Evolutionary conservation across 1,284 basidiomycete species (phyloP).

Genomic region (Apiotrichum gracile): DNA sequence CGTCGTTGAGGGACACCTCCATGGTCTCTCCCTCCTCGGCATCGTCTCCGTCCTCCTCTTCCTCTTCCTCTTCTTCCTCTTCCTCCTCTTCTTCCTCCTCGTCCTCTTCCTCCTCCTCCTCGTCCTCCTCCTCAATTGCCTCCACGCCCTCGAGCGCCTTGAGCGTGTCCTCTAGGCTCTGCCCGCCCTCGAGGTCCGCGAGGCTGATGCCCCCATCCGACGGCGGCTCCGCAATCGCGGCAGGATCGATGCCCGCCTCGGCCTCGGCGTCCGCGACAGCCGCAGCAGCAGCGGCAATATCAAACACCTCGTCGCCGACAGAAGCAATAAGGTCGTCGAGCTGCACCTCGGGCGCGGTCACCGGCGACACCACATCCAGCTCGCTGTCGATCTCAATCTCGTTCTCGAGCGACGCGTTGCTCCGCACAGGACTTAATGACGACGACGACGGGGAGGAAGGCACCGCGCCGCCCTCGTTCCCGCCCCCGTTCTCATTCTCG

Average conservation of each 20-base stretch:
- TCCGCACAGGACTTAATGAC: slow-evolving; percentile 11
- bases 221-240: slow-evolving; percentile 7
- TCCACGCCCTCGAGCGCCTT: slow-evolving; percentile 7
- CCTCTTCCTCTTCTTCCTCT: slow-evolving; percentile 4
- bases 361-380: neutral
- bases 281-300: neutral
- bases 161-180: too few species aligned
- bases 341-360: slow-evolving; percentile 11
- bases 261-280: neutral
- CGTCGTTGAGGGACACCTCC: slow-evolving; percentile 19
- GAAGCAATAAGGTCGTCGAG: neutral
- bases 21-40: slow-evolving; percentile 17
- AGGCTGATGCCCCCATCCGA: slow-evolving; percentile 13
- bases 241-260: neutral
- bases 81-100: slow-evolving; percentile 19
- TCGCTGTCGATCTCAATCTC: neutral
- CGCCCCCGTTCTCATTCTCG: neutral
- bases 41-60: slow-evolving; percentile 7
- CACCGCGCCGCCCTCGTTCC: neutral
- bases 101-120: slow-evolving; percentile 16
- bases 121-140: slow-evolving; percentile 19
- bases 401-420: slow-evolving; percentile 3
- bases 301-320: neutral
- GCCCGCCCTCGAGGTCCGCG: slow-evolving; percentile 1
- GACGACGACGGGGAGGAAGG: slow-evolving; percentile 5